Evolutionary conservation across 192 early-diverging fungal genomes (phyloP).

Genomic region (Entophlyctis helioformis): DNA sequence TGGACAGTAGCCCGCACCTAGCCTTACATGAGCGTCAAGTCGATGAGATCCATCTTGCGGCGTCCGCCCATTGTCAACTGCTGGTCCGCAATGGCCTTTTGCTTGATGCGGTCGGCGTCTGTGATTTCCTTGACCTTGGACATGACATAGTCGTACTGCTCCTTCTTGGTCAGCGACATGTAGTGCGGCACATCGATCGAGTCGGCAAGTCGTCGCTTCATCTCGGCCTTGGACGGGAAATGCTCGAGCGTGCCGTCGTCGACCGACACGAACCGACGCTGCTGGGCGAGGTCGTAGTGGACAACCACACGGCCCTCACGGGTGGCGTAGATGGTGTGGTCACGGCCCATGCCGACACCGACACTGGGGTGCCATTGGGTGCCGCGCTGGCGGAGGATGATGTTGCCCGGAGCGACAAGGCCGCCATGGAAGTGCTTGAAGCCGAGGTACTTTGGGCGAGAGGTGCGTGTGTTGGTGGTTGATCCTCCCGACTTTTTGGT

Average conservation of each 20-base stretch:
- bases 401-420: slow-evolving; percentile 21
- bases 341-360: slow-evolving; percentile 29
- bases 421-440: slow-evolving; percentile 29
- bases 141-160: slow-evolving; percentile 23
- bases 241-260: slow-evolving; percentile 16
- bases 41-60: too few relatives aligned
- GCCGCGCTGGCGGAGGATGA: slow-evolving; percentile 35
- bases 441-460: slow-evolving; percentile 37
- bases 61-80: too few relatives aligned
- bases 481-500: slow-evolving; percentile 41
- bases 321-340: slow-evolving; percentile 33
- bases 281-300: slow-evolving; percentile 27
- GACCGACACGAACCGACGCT: slow-evolving; percentile 23
- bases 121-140: slow-evolving; percentile 19
- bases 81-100: too few relatives aligned
- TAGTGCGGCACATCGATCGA: slow-evolving; percentile 25
- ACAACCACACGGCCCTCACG: slow-evolving; percentile 24
- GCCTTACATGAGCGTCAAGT: too few relatives aligned
- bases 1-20: too few relatives aligned
- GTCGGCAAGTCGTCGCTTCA: slow-evolving; percentile 27
- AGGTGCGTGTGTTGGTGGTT: slow-evolving; percentile 33
- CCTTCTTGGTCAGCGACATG: slow-evolving; percentile 14
- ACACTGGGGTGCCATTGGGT: slow-evolving; percentile 27
- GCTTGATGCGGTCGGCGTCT: too few relatives aligned
- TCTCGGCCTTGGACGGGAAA: slow-evolving; percentile 16